phyloP scores from a whole-genome alignment of 441 rosid genomes.

The Metrosideros polymorpha region DNA sequence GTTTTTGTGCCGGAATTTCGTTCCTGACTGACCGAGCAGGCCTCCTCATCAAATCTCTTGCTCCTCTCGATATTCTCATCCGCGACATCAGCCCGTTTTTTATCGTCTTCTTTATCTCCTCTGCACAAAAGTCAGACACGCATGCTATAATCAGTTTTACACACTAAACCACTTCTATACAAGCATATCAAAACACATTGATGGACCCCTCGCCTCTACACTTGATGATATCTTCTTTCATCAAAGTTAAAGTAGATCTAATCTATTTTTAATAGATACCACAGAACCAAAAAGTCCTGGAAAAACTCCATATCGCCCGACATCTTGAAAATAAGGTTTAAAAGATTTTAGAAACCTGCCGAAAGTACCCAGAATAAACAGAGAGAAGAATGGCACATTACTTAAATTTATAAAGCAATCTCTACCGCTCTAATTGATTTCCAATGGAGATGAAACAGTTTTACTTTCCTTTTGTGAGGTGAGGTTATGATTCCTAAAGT shows the following conservation, averaged over 20 bases:
- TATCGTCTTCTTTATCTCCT: conserved; percentile 47
- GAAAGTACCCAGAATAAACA: neutral
- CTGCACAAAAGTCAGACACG: conserved; percentile 17
- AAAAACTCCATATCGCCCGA: neutral
- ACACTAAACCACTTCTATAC: neutral
- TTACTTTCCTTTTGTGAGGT: neutral
- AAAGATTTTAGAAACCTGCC: neutral
- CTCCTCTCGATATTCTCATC: conserved; percentile 27
- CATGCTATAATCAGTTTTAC: neutral
- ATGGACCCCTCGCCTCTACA: neutral
- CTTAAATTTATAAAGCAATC: neutral
- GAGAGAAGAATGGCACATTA: neutral
- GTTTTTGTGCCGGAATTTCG: neutral
- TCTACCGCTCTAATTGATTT: neutral
- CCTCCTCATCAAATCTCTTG: conserved; percentile 39
- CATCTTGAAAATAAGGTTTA: neutral
- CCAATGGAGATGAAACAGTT: neutral
- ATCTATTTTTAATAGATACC: neutral
- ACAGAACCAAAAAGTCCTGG: neutral
- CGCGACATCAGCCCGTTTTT: conserved; percentile 10
- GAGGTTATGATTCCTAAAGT: neutral
- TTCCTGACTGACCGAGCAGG: conserved; percentile 1
- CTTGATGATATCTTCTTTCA: neutral
- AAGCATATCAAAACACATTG: neutral
- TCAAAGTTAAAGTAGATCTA: neutral